A percentile compares a stretch with the other conserved stretches of the same genome.
phyloP scores from a whole-genome alignment of 805 yeast species.

The Pichia kluyveri region DNA sequence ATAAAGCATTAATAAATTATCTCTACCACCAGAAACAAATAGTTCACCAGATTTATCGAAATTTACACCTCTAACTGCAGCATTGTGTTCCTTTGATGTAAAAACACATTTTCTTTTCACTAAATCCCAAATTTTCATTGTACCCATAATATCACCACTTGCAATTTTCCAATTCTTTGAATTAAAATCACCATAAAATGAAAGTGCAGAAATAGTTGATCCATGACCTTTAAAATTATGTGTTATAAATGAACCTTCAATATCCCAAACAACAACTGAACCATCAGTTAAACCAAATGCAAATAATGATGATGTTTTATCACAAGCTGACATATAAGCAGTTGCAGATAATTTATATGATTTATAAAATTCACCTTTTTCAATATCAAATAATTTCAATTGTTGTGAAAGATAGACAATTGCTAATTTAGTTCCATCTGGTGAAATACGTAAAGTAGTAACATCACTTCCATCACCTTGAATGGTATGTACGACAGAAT shows the following conservation, averaged over 20 bases:
- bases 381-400: constrained; percentile 54
- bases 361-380: constrained; percentile 33
- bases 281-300: constrained; percentile 98
- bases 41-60: constrained; percentile 44
- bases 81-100: constrained; percentile 60
- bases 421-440: constrained; percentile 64
- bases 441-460: constrained; percentile 67
- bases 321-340: constrained; percentile 67
- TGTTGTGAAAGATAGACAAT: constrained; percentile 59
- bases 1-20: constrained; percentile 60
- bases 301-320: constrained; percentile 72
- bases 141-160: constrained; percentile 56
- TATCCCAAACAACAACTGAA: constrained; percentile 81
- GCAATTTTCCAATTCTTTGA: constrained; percentile 69
- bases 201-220: constrained; percentile 68
- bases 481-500: constrained; percentile 47
- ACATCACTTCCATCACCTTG: constrained; percentile 81
- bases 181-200: constrained; percentile 65
- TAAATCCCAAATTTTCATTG: constrained; percentile 50
- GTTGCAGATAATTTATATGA: constrained; percentile 66
- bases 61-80: constrained; percentile 81
- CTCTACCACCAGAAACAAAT: constrained; percentile 83
- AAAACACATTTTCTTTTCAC: constrained; percentile 64
- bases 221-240: constrained; percentile 94
- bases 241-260: constrained; percentile 78